Evolutionary conservation across 176 grass and related monocot species (phyloP), one percentile per base, ranked within the genome.

Genomic region (Eleusine coracana): DNA sequence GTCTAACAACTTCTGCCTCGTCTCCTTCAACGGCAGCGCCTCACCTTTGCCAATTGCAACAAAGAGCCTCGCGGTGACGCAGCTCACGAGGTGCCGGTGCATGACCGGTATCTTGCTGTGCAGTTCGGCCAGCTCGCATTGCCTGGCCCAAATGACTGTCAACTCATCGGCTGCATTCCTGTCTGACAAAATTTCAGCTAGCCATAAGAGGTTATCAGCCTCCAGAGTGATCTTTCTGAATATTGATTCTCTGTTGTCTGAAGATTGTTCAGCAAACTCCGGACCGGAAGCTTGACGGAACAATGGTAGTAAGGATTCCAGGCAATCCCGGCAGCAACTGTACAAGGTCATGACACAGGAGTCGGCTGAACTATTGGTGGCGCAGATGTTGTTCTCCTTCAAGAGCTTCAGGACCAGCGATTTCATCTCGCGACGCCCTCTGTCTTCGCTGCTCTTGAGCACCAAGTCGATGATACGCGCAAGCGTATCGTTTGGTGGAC

Each of bases 141-240:
- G 94, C 67, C 68, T 83, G 21, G 82, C 82, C 94, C 94, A 97
- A 41, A 90, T 86, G 0, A 29, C 70, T 1, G 88, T 83, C 70
- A 97, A 73, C 15, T 97, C 87, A 79, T 97, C 91, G 2, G 86
- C 78, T 18, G 77, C 68, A 48, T 90, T 68, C 73, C 82, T 75
- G 59, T 92, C 89, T 17, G 86, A 79, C 71, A 97, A 52, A 15
- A 97, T 97, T 80, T 97, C 94, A 16, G 92, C 71, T 76, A 94
- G 61, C 94, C 94, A 97, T 9, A 94, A 70, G 27, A 94, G 89
- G 66, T 97, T 97, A 68, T 97, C 94, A 2, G 89, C 86, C 63
- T 91, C 87, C 31, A 94, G 74, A 78, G 71, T 70, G 37, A 97
- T 97, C 55, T 89, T 74, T 64, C 89, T 66, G 55, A 80, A 87